Evolutionary conservation across 208 protist genomes (phyloP).

Genomic region (Trypanosomatidae sp.): DNA sequence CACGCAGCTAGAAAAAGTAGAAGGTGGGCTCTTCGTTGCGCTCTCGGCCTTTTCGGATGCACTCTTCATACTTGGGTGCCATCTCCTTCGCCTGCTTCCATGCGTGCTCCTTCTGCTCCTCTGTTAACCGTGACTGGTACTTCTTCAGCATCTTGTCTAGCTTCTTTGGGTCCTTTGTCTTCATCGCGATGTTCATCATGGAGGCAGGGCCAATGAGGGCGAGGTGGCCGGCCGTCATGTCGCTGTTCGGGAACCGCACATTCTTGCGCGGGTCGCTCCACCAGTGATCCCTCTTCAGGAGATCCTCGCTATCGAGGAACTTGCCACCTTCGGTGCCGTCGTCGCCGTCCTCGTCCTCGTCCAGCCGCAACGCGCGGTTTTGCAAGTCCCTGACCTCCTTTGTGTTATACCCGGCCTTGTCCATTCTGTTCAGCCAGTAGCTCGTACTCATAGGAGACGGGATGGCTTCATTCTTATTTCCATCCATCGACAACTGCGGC

Average conservation of each 20-base stretch:
- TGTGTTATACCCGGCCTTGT: constrained; percentile 80
- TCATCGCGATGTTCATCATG: constrained; percentile 91
- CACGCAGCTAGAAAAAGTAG: constrained; percentile 70
- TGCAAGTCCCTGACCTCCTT: constrained; percentile 79
- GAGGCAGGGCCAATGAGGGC: constrained; percentile 81
- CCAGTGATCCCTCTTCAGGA: constrained; percentile 90
- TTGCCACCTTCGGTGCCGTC: constrained; percentile 49
- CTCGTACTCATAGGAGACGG: constrained; percentile 83
- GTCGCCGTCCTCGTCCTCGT: constrained; percentile 59
- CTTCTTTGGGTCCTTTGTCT: constrained; percentile 76
- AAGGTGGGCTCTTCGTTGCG: constrained; percentile 84
- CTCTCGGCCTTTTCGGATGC: constrained; percentile 72
- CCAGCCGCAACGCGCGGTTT: constrained; percentile 63
- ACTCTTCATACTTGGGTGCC: constrained; percentile 85
- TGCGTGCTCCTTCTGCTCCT: constrained; percentile 86
- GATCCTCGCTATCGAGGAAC: constrained; percentile 80
- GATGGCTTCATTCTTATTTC: constrained; percentile 79
- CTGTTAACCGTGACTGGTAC: constrained; percentile 76
- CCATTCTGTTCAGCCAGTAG: constrained; percentile 88
- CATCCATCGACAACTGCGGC: constrained; percentile 52
- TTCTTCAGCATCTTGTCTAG: constrained; percentile 87
- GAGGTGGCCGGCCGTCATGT: constrained; percentile 80
- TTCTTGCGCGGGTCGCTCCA: constrained; percentile 89
- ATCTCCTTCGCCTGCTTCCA: constrained; percentile 90
- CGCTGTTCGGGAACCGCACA: constrained; percentile 72